Evolutionary conservation across 257 asterid genomes (phyloP), one percentile per base, ranked within the genome.

Genomic region (Primulina huaijiensis): DNA sequence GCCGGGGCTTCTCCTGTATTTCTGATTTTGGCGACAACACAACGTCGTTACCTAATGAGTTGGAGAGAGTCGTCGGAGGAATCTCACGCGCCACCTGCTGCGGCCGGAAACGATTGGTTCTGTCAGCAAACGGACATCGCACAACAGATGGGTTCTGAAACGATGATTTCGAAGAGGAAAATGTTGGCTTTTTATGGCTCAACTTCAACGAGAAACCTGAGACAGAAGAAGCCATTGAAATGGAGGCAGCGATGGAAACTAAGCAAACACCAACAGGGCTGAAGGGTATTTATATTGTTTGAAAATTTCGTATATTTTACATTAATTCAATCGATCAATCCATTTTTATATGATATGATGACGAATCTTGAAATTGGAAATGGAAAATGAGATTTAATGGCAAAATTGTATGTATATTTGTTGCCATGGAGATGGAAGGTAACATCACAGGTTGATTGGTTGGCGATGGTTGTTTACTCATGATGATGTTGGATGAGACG

Each of bases 1-100:
- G 75, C 23, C 40, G 71, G 19, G 67, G 64, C 64, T 72, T 75
- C 50, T 74, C 55, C 57, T 50, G 57, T 5, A 50, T 3, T 6
- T 34, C 71, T 0, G 87, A 38, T 68, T 72, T 74, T 52, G 72
- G 75, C 23, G 71, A 7, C 73, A 21, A 8, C 5, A 69, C 77
- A 46, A 57, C 83, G 74, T 84, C 86, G 73, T 73, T 79, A 9
- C 70, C 3, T 30, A 72, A 66, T 64, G 68, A 20, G n/a, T 55
- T 37, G 11, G 92, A 76, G 33, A 75, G 61, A 11, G 81, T 68
- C 16, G 90, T 53, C 64, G 83, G 89, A 0, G 84, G 86, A 1
- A 81, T 84, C 78, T 90, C 96, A 77, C 95, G 96, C 85, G 96
- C 97, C 85, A 88, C 88, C 67, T 88, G 80, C 30, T 74, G 84